Percentiles rank a stretch among this genome's conserved stretches.
Evolutionary conservation across 2,329 filamentous ascomycete species (phyloP).

Genomic region (Talaromyces pinophilus): DNA sequence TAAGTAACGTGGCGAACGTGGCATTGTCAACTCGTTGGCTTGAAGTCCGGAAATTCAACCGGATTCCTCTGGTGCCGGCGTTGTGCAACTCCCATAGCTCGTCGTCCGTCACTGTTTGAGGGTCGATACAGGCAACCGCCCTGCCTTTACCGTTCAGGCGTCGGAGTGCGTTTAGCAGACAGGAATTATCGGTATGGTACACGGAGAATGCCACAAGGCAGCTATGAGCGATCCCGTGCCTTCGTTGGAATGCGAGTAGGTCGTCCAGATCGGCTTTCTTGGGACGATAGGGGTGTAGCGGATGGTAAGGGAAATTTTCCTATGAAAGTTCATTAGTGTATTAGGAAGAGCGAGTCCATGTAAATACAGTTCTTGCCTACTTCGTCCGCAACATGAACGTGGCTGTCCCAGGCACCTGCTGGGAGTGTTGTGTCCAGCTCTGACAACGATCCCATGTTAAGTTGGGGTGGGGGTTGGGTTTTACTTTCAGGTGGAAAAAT

Average conservation of each 20-base stretch:
- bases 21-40: slow-evolving; percentile 6
- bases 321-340: neutral
- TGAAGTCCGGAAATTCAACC: slow-evolving; percentile 54
- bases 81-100: slow-evolving; percentile 57
- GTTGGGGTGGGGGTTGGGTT: too few species aligned
- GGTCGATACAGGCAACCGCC: slow-evolving; percentile 60
- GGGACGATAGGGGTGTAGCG: slow-evolving; percentile 14
- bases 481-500: too few species aligned
- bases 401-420: slow-evolving; percentile 19
- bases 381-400: slow-evolving; percentile 20
- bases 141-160: slow-evolving; percentile 47
- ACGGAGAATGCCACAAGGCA: slow-evolving; percentile 61
- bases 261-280: slow-evolving; percentile 20
- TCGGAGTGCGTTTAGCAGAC: slow-evolving; percentile 57
- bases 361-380: neutral
- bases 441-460: slow-evolving; percentile 2
- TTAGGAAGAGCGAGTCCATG: neutral
- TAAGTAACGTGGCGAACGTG: neutral
- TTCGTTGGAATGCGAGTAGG: slow-evolving; percentile 18
- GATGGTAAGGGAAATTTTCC: slow-evolving; percentile 16
- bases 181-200: slow-evolving; percentile 63
- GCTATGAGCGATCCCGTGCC: slow-evolving; percentile 14
- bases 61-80: slow-evolving; percentile 60
- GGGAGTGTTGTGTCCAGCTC: slow-evolving; percentile 3
- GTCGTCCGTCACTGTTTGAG: slow-evolving; percentile 39